Percentiles rank a stretch among this genome's conserved stretches.
Conservation (phyloP, 768 basidiomycete genomes). For the Tubosaeta sp. region DNA sequence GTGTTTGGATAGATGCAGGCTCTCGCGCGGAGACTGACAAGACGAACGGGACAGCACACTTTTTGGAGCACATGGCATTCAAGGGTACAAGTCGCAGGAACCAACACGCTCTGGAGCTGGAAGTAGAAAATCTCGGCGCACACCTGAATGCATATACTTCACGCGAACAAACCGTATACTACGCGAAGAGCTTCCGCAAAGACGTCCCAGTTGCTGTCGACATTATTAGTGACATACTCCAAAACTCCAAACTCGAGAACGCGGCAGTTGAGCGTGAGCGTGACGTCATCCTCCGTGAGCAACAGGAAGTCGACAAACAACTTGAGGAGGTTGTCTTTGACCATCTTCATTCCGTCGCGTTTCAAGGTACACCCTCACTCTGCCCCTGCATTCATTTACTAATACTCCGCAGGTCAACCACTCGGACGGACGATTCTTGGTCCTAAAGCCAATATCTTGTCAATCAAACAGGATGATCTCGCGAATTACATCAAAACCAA, state of each 20-base stretch:
- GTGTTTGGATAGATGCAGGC: constrained; percentile 98
- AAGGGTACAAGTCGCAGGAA: constrained; percentile 88
- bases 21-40: constrained; percentile 93
- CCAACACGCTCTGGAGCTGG: constrained; percentile 89
- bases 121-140: constrained; percentile 97
- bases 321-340: constrained; percentile 98
- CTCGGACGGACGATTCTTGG: constrained; percentile 97
- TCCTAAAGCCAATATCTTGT: constrained; percentile 92
- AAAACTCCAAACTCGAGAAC: constrained; percentile 90
- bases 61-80: constrained; percentile 98
- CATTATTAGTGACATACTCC: constrained; percentile 97
- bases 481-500: constrained; percentile 91
- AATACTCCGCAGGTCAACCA: constrained; percentile 64
- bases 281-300: constrained; percentile 94
- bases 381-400: constrained; percentile 6
- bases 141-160: constrained; percentile 98
- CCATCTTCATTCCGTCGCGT: constrained; percentile 94
- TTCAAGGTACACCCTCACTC: constrained; percentile 61
- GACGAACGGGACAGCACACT: constrained; percentile 96
- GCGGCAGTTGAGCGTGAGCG: constrained; percentile 90
- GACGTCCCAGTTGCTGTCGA: constrained; percentile 89
- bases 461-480: constrained; percentile 89
- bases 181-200: constrained; percentile 97
- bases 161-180: constrained; percentile 98
- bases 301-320: constrained; percentile 99